Percentiles rank a stretch among this genome's conserved stretches.
These are phyloP conservation scores for Tricholoma hemisulphureum DNA, from an alignment of 768 basidiomycete genomes.

Conservation along the genomic window DNA sequence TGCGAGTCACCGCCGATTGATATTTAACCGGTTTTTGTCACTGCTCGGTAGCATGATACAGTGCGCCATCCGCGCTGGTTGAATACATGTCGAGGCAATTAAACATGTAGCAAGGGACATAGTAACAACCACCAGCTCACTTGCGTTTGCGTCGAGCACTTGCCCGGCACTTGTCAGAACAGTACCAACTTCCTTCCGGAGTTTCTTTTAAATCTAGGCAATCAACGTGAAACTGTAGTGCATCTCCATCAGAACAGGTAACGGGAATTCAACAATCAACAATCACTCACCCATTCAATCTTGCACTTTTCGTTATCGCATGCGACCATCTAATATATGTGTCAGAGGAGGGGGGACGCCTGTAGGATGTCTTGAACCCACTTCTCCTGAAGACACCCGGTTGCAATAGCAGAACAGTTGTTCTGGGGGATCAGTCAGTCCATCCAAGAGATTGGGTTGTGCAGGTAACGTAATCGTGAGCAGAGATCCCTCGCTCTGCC, in stretches of 20 bases:
- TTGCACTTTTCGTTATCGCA: conserved; percentile 74
- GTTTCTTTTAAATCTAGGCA: conserved; percentile 62
- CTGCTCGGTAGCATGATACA: not conserved
- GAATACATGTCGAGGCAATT: not conserved
- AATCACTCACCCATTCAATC: conserved; percentile 86
- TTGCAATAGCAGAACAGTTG: conserved; percentile 80
- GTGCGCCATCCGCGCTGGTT: not conserved
- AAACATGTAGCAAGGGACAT: not conserved
- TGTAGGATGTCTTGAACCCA: conserved; percentile 33
- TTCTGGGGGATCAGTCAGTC: conserved; percentile 26
- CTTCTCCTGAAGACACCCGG: conserved; percentile 77
- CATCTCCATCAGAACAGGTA: conserved; percentile 1
- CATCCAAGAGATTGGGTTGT: conserved; percentile 15
- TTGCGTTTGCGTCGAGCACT: conserved; percentile 34
- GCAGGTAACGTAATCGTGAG: conserved; percentile 40
- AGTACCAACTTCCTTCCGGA: conserved; percentile 71
- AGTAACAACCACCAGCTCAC: conserved; percentile 1
- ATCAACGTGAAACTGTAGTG: conserved; percentile 63
- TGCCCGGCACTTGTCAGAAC: conserved; percentile 55
- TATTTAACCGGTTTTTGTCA: not conserved
- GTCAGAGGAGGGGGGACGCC: conserved; percentile 4
- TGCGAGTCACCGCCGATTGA: conserved; percentile 36
- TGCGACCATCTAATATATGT: conserved; percentile 70
- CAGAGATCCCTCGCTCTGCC: conserved; percentile 17
- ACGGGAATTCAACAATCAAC: conserved; percentile 10